Evolutionary conservation across 139 green algal species (phyloP), one percentile per base, ranked within the genome.

Genomic region (Haematococcus lacustris): DNA sequence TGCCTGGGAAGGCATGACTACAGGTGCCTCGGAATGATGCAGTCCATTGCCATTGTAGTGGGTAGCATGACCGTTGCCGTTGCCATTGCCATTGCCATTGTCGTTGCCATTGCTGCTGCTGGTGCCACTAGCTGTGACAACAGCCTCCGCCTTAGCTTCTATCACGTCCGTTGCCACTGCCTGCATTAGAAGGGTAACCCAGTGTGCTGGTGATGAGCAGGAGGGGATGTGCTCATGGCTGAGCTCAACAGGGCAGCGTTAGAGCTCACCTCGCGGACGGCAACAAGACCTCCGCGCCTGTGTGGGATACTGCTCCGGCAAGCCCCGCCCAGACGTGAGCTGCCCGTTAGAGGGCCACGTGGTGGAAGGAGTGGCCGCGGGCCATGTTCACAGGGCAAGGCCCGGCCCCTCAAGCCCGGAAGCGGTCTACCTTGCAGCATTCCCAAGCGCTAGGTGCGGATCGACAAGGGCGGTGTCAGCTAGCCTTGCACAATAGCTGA

Each of bases 101-200:
- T 53, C 26, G n/a, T 35, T 26, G 60, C 80, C 83, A 26, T 83
- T 83, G 57, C 73, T 73, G 67, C 76, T 81, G 64, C 30, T 59
- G 61, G 3, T 63, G 28, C 33, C 68, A 33, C 30, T 77, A 34
- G 65, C 77, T 53, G n/a, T 32, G 63, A 33, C 1, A 38, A 67
- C 28, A 0, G 62, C 51, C 66, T 71, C 68, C 17, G 38, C 32
- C 61, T 78, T 63, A 0, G 74, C 47, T 40, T 79, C 73, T 23
- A 87, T 78, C 33, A 74, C 64, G 3, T 88, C 82, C 0, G 82
- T 87, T 30, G 77, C 76, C 0, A 76, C 73, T 25, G 82, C 82
- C 82, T 88, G 82, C 26, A 25, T 68, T 30, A 23, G 64, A 23
- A 33, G n/a, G 60, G 60, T 17, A 28, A 17, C 43, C 9, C 43